Base-by-base conservation (phyloP, 441 rosid genomes). In the Rhodomyrtus psidioides region DNA sequence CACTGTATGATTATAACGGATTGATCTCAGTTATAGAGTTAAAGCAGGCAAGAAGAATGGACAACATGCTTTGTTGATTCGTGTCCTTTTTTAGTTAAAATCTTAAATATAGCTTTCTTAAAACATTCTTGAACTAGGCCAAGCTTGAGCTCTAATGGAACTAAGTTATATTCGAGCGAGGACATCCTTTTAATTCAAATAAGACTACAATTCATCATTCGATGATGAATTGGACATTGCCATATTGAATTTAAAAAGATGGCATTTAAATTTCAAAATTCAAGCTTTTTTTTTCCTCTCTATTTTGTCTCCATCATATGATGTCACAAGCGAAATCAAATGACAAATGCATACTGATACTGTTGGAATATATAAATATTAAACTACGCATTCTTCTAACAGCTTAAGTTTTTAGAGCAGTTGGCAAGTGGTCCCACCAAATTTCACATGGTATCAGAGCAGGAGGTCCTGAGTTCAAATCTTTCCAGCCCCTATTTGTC, bases 1-100 rank as follows among this genome's bases (percentile, higher is more conserved):
- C 0, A 19, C 0, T 1, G 0, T 12, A 34, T 17, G 4, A 65
- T 23, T 19, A 34, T 19, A 65, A 17, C 0, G 0, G 5, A 65
- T 65, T 16, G 19, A 65, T 34, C n/a, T 65, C 49, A 34, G 19
- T 12, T 0, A 34, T 34, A 49, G 1, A 34, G 19, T 65, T 5
- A 65, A 65, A 65, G 39, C 1, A 34, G 1, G 49, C 49, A 65
- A 65, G 21, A 65, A 42, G 0, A 65, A 65, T 5, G 0, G n/a
- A 5, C 79, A 34, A 21, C 42, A 65, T 39, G 0, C 79, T 34
- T 34, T 12, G 6, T 34, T 12, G 6, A 19, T 34, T 10, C 79
- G 34, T 21, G n/a, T 10, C 79, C 15, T 21, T 65, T 57, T 57
- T 57, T 7, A 44, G 19, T 34, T 34, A 34, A 65, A 30, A 65